Conservation (phyloP, 163 green algal species). For the Botryococcus braunii region DNA sequence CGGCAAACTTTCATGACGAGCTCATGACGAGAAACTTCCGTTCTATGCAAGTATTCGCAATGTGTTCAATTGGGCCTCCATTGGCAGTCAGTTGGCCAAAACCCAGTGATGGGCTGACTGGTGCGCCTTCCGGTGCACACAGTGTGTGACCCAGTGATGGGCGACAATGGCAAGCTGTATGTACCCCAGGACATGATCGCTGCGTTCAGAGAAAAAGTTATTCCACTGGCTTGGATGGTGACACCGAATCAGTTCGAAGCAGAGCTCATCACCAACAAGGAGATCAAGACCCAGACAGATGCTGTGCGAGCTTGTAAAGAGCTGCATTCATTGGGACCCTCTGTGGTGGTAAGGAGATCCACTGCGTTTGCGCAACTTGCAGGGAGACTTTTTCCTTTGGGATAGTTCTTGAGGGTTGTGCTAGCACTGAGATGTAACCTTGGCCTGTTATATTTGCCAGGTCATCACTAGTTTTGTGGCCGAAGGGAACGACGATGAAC, state of each 20-base stretch:
- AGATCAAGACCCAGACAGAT: slow-evolving; percentile 38
- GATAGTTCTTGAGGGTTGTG: background rate
- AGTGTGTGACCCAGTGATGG: slow-evolving; percentile 85
- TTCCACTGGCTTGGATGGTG: slow-evolving; percentile 64
- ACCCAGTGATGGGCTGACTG: too few species aligned
- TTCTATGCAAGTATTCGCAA: too few species aligned
- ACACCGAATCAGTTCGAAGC: slow-evolving; percentile 91
- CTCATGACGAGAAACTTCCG: too few species aligned
- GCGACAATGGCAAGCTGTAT: slow-evolving; percentile 83
- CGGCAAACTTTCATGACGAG: too few species aligned
- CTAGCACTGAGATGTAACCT: background rate
- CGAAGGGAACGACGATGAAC: slow-evolving; percentile 9
- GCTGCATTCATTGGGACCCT: slow-evolving; percentile 51
- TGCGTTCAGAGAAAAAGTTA: slow-evolving; percentile 44
- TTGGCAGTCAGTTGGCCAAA: too few species aligned
- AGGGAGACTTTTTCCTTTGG: background rate
- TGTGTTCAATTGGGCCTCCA: too few species aligned
- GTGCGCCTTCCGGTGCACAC: too few species aligned
- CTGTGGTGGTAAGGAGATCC: slow-evolving; percentile 56
- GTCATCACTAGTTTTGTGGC: slow-evolving; percentile 51
- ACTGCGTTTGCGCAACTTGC: background rate
- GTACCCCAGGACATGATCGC: slow-evolving; percentile 52
- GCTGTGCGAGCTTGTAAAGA: slow-evolving; percentile 44
- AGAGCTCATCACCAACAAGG: slow-evolving; percentile 62
- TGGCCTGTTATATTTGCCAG: slow-evolving; percentile 17